These are phyloP conservation scores for Claviceps fusiformis DNA, from an alignment of 2,329 filamentous ascomycete genomes.

Conservation along the genomic window DNA sequence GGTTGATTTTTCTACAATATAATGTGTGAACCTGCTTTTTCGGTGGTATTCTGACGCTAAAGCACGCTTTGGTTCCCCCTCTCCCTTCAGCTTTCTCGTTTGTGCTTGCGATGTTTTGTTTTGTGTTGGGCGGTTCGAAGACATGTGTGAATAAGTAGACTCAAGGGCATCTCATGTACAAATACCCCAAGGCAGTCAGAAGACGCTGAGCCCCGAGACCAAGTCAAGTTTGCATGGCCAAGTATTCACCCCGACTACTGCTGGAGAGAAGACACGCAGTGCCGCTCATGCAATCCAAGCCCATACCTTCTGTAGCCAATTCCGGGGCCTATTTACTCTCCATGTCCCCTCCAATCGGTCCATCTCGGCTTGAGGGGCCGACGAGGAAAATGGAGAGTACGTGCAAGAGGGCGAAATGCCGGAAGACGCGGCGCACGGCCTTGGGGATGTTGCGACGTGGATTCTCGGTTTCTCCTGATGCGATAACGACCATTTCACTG, in stretches of 20 bases:
- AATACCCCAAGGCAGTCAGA: too few relatives aligned
- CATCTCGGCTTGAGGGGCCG: conserved; percentile 24
- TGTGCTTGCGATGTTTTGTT: background rate
- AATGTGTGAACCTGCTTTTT: background rate
- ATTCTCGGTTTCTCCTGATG: background rate
- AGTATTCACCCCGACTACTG: background rate
- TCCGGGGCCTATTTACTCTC: conserved; percentile 21
- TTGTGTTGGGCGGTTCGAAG: background rate
- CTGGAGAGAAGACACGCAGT: background rate
- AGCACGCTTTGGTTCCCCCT: background rate
- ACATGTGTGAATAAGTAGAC: background rate
- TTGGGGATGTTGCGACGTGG: too few relatives aligned
- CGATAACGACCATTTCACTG: background rate
- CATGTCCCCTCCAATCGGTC: conserved; percentile 24
- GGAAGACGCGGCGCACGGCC: too few relatives aligned
- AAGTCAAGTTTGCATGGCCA: background rate
- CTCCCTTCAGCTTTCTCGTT: background rate
- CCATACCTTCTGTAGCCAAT: conserved; percentile 26
- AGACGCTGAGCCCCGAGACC: too few relatives aligned
- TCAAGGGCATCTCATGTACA: too few relatives aligned
- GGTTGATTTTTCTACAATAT: background rate
- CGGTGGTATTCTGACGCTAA: background rate
- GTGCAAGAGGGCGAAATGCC: too few relatives aligned
- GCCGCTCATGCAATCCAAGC: conserved; percentile 24
- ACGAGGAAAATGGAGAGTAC: too few relatives aligned